Evolutionary conservation across 148 eudicot genomes (phyloP).

Genomic region (Camellia japonica): DNA sequence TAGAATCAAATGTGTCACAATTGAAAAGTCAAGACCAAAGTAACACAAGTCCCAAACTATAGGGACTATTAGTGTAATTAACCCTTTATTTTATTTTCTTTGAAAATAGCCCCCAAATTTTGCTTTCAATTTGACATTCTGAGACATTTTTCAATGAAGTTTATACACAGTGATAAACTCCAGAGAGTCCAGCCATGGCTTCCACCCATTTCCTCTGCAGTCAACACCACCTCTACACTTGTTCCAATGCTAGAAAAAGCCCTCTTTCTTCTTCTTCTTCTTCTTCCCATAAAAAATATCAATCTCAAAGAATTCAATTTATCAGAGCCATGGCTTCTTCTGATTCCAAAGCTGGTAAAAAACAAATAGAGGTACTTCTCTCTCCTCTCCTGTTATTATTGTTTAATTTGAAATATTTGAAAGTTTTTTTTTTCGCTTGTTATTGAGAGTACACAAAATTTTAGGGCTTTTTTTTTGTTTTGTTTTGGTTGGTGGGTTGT

Average conservation of each 20-base stretch:
- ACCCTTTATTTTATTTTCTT: too few relatives aligned
- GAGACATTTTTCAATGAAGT: background rate
- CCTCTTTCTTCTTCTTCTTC: constrained; percentile 3
- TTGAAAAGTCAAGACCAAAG: too few relatives aligned
- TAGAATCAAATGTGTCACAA: too few relatives aligned
- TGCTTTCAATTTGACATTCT: background rate
- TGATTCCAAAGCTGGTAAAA: constrained; percentile 40
- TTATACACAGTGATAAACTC: background rate
- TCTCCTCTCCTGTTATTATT: background rate
- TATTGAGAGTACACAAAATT: background rate
- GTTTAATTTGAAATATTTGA: background rate
- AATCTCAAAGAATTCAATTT: constrained; percentile 36
- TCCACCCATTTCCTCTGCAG: constrained; percentile 44
- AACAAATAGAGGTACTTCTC: constrained; percentile 58
- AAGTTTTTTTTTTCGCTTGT: constrained; percentile 6
- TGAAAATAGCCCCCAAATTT: too few relatives aligned
- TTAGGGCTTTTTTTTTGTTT: background rate
- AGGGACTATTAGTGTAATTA: too few relatives aligned
- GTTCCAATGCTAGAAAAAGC: constrained; percentile 13
- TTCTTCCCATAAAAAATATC: constrained; percentile 23
- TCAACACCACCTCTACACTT: constrained; percentile 32
- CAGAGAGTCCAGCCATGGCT: constrained; percentile 38
- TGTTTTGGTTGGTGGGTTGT: background rate
- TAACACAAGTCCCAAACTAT: too few relatives aligned
- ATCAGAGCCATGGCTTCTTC: constrained; percentile 46